Evolutionary conservation across 495 filamentous ascomycete genomes (phyloP).

Genomic region (Penicillium coprophilum): DNA sequence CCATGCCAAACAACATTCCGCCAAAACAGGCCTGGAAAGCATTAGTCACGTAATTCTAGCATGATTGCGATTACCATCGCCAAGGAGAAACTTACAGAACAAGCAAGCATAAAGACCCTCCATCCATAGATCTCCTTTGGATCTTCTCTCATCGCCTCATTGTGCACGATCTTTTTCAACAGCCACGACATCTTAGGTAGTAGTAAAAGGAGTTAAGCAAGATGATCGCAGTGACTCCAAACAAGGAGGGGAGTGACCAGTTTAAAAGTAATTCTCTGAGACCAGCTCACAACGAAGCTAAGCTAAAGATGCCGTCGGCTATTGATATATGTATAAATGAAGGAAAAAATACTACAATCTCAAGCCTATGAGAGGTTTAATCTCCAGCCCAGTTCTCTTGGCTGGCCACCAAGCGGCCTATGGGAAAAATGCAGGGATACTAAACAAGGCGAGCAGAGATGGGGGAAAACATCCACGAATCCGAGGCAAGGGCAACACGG

Average conservation of each 20-base stretch:
- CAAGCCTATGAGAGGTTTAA: slow-evolving; percentile 10
- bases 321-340: slow-evolving; percentile 6
- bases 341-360: not conserved
- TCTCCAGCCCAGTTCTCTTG: slow-evolving; percentile 13
- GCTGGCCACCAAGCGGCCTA: slow-evolving; percentile 12
- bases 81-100: slow-evolving; percentile 51
- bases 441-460: slow-evolving; percentile 15
- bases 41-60: slow-evolving; percentile 2
- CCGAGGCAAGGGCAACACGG: slow-evolving; percentile 8
- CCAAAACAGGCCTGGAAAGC: slow-evolving; percentile 66
- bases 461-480: slow-evolving; percentile 28
- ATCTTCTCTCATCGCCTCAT: slow-evolving; percentile 74
- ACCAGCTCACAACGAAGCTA: not conserved
- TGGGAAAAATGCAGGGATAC: not conserved
- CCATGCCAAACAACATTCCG: slow-evolving; percentile 70
- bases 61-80: not conserved
- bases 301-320: slow-evolving; percentile 6
- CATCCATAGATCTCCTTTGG: slow-evolving; percentile 78
- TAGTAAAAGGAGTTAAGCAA: slow-evolving; percentile 1
- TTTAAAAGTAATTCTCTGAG: not conserved
- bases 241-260: not conserved
- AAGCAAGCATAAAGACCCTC: slow-evolving; percentile 68
- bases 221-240: not conserved
- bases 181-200: slow-evolving; percentile 41
- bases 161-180: slow-evolving; percentile 66